phyloP scores from a whole-genome alignment of 1,284 basidiomycete species.

The Dichomitus squalens region DNA sequence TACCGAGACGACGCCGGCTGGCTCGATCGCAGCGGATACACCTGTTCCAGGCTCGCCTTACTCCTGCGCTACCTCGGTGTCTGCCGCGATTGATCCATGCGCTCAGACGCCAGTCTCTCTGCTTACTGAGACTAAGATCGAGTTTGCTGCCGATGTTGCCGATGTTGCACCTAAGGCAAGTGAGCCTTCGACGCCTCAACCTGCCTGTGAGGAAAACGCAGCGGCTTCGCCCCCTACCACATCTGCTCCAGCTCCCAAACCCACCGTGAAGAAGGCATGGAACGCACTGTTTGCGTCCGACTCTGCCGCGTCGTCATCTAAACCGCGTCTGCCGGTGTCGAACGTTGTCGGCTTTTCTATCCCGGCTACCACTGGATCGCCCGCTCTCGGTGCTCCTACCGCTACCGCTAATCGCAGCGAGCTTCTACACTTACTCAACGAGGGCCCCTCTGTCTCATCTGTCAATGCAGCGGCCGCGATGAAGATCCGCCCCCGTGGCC shows the following conservation, averaged over 20 bases:
- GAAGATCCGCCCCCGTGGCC: slow-evolving; percentile 72
- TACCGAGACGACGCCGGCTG: slow-evolving; percentile 42
- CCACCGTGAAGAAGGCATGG: slow-evolving; percentile 67
- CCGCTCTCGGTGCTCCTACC: slow-evolving; percentile 30
- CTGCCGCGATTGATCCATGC: slow-evolving; percentile 33
- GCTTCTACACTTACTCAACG: slow-evolving; percentile 58
- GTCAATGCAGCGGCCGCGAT: slow-evolving; percentile 29
- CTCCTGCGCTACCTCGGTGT: slow-evolving; percentile 63
- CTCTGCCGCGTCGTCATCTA: slow-evolving; percentile 40
- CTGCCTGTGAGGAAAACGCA: slow-evolving; percentile 15
- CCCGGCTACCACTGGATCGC: slow-evolving; percentile 41
- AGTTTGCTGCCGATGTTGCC: slow-evolving; percentile 3
- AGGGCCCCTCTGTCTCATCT: slow-evolving; percentile 39
- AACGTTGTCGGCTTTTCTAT: slow-evolving; percentile 71
- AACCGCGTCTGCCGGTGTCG: slow-evolving; percentile 57
- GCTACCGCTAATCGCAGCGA: slow-evolving; percentile 53
- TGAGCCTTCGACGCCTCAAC: slow-evolving; percentile 23
- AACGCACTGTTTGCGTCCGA: slow-evolving; percentile 65
- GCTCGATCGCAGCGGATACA: slow-evolving; percentile 46
- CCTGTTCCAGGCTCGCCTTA: slow-evolving; percentile 58
- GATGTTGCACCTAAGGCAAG: slow-evolving; percentile 1
- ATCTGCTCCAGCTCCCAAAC: slow-evolving; percentile 25
- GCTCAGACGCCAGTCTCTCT: slow-evolving; percentile 25
- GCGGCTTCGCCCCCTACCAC: slow-evolving; percentile 32
- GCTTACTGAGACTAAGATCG: slow-evolving; percentile 11